Conservation (phyloP, 176 grass and related monocot genomes). For the Raddia distichophylla region DNA sequence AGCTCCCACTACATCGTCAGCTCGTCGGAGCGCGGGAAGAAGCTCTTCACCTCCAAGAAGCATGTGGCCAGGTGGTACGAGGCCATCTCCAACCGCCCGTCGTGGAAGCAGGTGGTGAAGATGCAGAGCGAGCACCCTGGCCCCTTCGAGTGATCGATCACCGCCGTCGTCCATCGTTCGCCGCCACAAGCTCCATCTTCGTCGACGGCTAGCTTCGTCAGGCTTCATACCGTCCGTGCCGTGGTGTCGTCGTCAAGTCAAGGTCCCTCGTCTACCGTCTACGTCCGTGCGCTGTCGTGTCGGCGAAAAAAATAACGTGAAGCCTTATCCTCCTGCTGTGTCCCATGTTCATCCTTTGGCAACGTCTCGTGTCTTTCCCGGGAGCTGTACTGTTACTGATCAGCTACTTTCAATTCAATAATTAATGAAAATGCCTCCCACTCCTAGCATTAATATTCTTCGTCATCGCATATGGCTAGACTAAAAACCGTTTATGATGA, state of each 20-base stretch:
- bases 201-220: conserved; percentile 33
- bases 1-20: conserved; percentile 72
- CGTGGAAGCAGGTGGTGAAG: conserved; percentile 70
- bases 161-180: not conserved
- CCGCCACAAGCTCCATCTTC: not conserved
- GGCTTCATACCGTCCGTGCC: conserved; percentile 22
- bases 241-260: conserved; percentile 39
- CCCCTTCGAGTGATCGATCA: conserved; percentile 49
- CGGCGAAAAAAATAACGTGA: conserved; percentile 42
- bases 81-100: conserved; percentile 51
- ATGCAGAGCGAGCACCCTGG: conserved; percentile 75
- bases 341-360: conserved; percentile 9
- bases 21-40: conserved; percentile 45
- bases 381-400: conserved; percentile 7
- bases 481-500: no score
- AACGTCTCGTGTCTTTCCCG: conserved; percentile 10
- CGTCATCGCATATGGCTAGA: not conserved
- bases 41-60: conserved; percentile 73
- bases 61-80: conserved; percentile 76
- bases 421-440: conserved; percentile 35
- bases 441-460: not conserved
- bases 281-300: conserved; percentile 23
- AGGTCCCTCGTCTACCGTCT: conserved; percentile 37
- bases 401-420: conserved; percentile 26
- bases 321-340: conserved; percentile 26